A percentile compares a stretch with the other conserved stretches of the same genome.
These are phyloP conservation scores for Schoenoplectus triqueter DNA, from an alignment of 202 grass and related monocot genomes.

Conservation along the genomic window DNA sequence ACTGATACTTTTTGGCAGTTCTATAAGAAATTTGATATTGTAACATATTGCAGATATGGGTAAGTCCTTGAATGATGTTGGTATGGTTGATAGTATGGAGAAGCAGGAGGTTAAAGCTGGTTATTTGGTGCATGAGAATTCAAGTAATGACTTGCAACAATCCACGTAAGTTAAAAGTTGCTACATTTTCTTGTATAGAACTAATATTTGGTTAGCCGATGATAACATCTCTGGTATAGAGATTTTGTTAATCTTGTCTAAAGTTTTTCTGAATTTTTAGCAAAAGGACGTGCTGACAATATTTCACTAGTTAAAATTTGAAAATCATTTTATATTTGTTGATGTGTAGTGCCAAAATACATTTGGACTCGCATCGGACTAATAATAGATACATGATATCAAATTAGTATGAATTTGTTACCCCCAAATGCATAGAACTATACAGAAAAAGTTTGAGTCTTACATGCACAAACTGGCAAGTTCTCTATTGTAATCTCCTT, in stretches of 20 bases:
- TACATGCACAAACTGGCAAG: conserved; percentile 12
- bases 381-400: not conserved
- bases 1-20: conserved; percentile 20
- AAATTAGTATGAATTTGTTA: not conserved
- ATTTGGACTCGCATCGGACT: not conserved
- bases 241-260: not conserved
- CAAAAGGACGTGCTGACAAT: not conserved
- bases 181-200: not conserved
- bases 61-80: conserved; percentile 26
- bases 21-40: conserved; percentile 19
- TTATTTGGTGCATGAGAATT: conserved; percentile 40
- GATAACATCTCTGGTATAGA: not conserved
- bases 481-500: conserved; percentile 10
- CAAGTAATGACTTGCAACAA: conserved; percentile 27
- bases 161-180: conserved; percentile 47
- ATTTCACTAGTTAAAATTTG: not conserved
- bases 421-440: not conserved
- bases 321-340: not conserved
- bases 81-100: conserved; percentile 49
- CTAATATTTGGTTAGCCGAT: not conserved
- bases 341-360: not conserved
- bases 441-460: not conserved
- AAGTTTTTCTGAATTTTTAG: not conserved
- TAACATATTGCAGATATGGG: conserved; percentile 44
- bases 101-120: conserved; percentile 40